Base-by-base conservation (phyloP, 805 yeast genomes). In the Candida namnaoensis region DNA sequence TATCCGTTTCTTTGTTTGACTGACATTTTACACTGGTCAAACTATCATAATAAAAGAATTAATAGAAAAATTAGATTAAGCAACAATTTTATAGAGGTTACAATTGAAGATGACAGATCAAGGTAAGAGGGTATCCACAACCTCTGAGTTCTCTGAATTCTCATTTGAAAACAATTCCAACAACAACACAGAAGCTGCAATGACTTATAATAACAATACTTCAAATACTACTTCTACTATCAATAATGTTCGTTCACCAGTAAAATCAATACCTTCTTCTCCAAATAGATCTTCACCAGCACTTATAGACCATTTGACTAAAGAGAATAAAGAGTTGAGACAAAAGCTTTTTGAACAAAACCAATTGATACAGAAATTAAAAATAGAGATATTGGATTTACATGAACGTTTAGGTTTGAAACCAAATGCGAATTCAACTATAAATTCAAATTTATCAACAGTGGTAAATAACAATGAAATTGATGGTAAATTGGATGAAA, bases 311-410 rank as follows among this genome's bases (percentile, higher is more conserved):
- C 39, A 30, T 7, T 4, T 51, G 1, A 35, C 38, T 8, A 43
- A 40, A 30, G 47, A 44, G 24, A 50, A 51, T 37, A 34, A 26
- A 6, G 53, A 50, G 7, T 36, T 53, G 25, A 56, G 47, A 40
- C 44, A 41, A 35, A 34, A 45, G 32, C 24, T 48, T 12, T 32
- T 13, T 3, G 52, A 52, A 6, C 55, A 53, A 37, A 38, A 37
- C 8, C 46, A 40, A 4, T 11, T 42, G 5, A 51, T 54, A 5
- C 32, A 36, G 1, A 37, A 45, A 0, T 36, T 55, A 23, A 47
- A 47, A 36, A 38, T 41, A 1, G 53, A 55, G 38, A 43, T 51
- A 5, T 35, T 38, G 10, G 37, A 37, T 3, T 24, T 54, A 30
- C 44, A 55, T 32, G 32, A n/a, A 14, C 34, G 24, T 7, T 12